A percentile compares a stretch with the other conserved stretches of the same genome.
phyloP scores from a whole-genome alignment of 305 asterid species.

The Ruellia speciosa region DNA sequence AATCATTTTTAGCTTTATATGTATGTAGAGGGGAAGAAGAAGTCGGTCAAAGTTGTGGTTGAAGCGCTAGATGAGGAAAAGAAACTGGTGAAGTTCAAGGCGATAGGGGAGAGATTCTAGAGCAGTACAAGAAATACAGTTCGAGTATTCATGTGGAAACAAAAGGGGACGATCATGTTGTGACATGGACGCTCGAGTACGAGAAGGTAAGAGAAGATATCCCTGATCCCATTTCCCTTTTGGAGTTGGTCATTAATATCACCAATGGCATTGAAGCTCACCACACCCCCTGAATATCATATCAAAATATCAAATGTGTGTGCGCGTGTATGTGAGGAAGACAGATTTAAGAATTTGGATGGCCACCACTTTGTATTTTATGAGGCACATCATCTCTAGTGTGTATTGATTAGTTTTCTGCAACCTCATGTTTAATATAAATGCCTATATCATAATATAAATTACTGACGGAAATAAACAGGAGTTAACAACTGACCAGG shows the following conservation, averaged over 20 bases:
- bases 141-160: not conserved
- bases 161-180: constrained; percentile 1
- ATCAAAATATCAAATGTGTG: no score
- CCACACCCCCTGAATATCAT: not conserved
- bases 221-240: not conserved
- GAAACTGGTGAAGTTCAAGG: constrained; percentile 1
- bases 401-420: no score
- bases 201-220: not conserved
- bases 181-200: constrained; percentile 1
- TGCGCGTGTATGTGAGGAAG: no score
- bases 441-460: no score
- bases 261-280: constrained; percentile 5
- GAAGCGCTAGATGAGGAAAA: not conserved
- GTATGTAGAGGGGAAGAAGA: not conserved
- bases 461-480: no score
- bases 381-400: no score
- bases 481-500: no score
- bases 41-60: not conserved
- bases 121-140: not conserved
- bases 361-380: no score
- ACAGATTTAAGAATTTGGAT: no score
- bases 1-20: not conserved
- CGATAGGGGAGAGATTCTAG: not conserved
- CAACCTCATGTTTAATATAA: no score
- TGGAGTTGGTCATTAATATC: not conserved